Conservation (phyloP, 2,329 filamentous ascomycete species). For the Neoascochyta sp. region DNA sequence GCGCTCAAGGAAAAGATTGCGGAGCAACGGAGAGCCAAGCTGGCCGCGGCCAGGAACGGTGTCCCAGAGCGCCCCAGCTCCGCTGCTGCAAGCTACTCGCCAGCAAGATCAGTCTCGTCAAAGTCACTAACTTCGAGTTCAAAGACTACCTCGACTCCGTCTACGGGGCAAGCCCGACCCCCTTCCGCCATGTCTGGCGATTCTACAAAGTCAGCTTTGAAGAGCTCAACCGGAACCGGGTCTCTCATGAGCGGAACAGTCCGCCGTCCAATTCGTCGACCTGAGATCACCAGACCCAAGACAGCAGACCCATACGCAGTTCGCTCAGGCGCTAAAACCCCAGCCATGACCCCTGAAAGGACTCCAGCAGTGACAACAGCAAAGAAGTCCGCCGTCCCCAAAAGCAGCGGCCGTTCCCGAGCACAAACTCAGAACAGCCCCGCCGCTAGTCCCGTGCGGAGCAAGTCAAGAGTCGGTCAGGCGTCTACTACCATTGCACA, state of each 20-base stretch:
- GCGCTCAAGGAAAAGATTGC: slow-evolving; percentile 79
- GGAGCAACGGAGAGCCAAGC: slow-evolving; percentile 66
- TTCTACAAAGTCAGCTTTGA: slow-evolving; percentile 31
- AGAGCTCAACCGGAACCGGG: slow-evolving; percentile 35
- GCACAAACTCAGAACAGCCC: slow-evolving; percentile 36
- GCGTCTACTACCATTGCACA: slow-evolving; percentile 14
- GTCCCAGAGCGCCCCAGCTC: slow-evolving; percentile 55
- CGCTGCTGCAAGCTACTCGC: slow-evolving; percentile 53
- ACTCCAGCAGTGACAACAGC: slow-evolving; percentile 40
- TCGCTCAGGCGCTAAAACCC: slow-evolving; percentile 43
- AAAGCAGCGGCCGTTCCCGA: slow-evolving; percentile 29
- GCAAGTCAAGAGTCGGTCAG: slow-evolving; percentile 36
- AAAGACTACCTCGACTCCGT: slow-evolving; percentile 27
- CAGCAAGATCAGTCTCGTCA: slow-evolving; percentile 40
- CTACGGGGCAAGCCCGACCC: slow-evolving; percentile 29
- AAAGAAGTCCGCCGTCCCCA: slow-evolving; percentile 36
- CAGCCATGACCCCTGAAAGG: slow-evolving; percentile 47
- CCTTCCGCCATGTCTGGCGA: slow-evolving; percentile 38
- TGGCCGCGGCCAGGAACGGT: slow-evolving; percentile 40
- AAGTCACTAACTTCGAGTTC: slow-evolving; percentile 27
- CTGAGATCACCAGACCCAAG: slow-evolving; percentile 48
- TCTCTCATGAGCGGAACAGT: slow-evolving; percentile 59
- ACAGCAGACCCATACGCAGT: slow-evolving; percentile 54
- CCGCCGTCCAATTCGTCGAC: slow-evolving; percentile 47
- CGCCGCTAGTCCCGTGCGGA: slow-evolving; percentile 33